A percentile compares a stretch with the other conserved stretches of the same genome.
These are phyloP conservation scores for Yamadazyma akitaensis DNA, from an alignment of 805 yeast species.

Conservation along the genomic window DNA sequence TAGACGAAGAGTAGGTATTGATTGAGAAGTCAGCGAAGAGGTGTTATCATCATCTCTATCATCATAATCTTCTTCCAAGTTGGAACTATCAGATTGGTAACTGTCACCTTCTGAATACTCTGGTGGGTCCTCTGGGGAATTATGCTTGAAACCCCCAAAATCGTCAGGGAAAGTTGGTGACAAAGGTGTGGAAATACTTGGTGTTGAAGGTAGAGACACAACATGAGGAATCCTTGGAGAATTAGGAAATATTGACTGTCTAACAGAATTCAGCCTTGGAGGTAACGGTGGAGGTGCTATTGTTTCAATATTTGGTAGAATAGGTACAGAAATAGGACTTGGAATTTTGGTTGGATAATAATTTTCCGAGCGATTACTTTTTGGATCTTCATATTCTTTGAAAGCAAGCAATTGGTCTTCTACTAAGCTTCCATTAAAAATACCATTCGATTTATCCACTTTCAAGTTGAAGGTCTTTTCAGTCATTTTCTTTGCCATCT, in stretches of 20 bases:
- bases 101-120: slow-evolving; percentile 4
- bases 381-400: slow-evolving; percentile 23
- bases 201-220: slow-evolving; percentile 12
- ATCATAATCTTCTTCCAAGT: slow-evolving; percentile 7
- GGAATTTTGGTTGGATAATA: slow-evolving; percentile 26
- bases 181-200: slow-evolving; percentile 6
- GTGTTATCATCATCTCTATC: slow-evolving; percentile 10
- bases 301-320: not conserved
- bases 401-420: slow-evolving; percentile 33
- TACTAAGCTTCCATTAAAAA: slow-evolving; percentile 27
- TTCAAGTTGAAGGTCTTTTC: slow-evolving; percentile 25
- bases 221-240: slow-evolving; percentile 11
- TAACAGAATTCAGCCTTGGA: slow-evolving; percentile 25
- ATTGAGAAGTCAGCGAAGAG: slow-evolving; percentile 2
- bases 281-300: slow-evolving; percentile 30
- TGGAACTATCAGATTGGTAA: slow-evolving; percentile 3
- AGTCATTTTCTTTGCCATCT: slow-evolving; percentile 18
- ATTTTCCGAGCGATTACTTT: slow-evolving; percentile 22
- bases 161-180: slow-evolving; percentile 2
- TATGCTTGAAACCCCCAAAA: not conserved
- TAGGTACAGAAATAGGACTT: slow-evolving; percentile 8
- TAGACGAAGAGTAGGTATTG: slow-evolving; percentile 17
- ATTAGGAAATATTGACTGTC: slow-evolving; percentile 2
- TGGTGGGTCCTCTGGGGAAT: slow-evolving; percentile 1
- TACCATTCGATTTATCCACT: slow-evolving; percentile 27